Conservation (phyloP, 2,329 filamentous ascomycete genomes). For the Calonectria pauciramosa region DNA sequence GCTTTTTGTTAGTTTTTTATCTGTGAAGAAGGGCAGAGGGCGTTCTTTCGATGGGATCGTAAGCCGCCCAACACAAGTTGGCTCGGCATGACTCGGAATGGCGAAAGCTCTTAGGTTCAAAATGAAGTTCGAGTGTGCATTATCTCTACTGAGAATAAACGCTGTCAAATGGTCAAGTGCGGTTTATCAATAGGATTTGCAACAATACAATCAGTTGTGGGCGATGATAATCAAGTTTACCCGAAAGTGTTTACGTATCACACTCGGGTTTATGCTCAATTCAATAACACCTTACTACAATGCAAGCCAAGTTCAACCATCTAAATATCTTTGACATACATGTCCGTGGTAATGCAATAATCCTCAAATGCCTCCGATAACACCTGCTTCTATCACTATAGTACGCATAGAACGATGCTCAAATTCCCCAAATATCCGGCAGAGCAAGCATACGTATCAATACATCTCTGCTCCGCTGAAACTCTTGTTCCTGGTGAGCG, state of each 20-base stretch:
- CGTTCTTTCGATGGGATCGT: neutral
- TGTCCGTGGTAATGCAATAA: neutral
- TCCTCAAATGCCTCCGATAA: neutral
- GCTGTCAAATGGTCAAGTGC: neutral
- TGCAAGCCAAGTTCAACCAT: neutral
- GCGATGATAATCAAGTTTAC: neutral
- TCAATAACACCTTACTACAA: neutral
- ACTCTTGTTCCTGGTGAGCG: constrained; percentile 63
- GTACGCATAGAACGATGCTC: neutral
- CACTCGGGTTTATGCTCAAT: neutral
- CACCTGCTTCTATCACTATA: neutral
- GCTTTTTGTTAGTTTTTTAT: too few species aligned
- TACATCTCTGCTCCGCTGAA: constrained; percentile 61
- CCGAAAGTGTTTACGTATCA: neutral
- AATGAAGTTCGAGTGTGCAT: neutral
- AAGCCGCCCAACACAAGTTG: neutral
- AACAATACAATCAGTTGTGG: neutral
- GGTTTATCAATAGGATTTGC: neutral
- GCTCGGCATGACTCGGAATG: neutral
- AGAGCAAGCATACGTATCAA: constrained; percentile 24
- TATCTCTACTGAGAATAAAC: neutral
- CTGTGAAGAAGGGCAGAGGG: neutral
- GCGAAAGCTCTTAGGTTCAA: neutral
- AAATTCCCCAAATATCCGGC: constrained; percentile 18
- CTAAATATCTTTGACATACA: neutral